Evolutionary conservation across 805 yeast genomes (phyloP).

Genomic region (Pichia rugopelliculosa): DNA sequence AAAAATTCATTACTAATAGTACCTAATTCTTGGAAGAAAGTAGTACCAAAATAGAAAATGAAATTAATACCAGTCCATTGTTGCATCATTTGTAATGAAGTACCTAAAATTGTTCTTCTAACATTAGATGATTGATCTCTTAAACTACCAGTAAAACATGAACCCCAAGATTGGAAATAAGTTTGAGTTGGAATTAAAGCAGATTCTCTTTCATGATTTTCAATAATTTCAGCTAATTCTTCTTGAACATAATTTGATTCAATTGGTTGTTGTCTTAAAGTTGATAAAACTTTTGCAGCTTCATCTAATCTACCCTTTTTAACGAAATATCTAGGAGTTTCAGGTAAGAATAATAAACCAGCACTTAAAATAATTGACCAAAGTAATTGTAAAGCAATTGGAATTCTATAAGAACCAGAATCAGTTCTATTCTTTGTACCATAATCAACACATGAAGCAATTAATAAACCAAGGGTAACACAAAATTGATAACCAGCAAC

Average conservation of each 20-base stretch:
- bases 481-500: slow-evolving; percentile 63
- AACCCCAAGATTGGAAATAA: slow-evolving; percentile 34
- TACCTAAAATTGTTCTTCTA: slow-evolving; percentile 38
- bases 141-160: slow-evolving; percentile 38
- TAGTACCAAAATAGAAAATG: slow-evolving; percentile 67
- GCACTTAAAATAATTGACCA: slow-evolving; percentile 56
- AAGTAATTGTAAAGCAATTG: slow-evolving; percentile 62
- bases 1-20: slow-evolving; percentile 40
- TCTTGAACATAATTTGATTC: slow-evolving; percentile 41
- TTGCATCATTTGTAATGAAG: slow-evolving; percentile 46
- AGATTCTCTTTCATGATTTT: slow-evolving; percentile 42
- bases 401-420: slow-evolving; percentile 63
- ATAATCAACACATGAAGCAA: slow-evolving; percentile 66
- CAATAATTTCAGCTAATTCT: slow-evolving; percentile 44
- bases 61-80: slow-evolving; percentile 76
- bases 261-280: slow-evolving; percentile 45
- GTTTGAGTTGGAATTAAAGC: slow-evolving; percentile 29
- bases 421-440: slow-evolving; percentile 49
- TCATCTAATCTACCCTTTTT: slow-evolving; percentile 47
- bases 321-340: slow-evolving; percentile 66
- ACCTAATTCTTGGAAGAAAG: slow-evolving; percentile 52
- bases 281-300: slow-evolving; percentile 49
- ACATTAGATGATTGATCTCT: slow-evolving; percentile 31
- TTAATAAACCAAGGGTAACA: slow-evolving; percentile 62
- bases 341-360: slow-evolving; percentile 69